phyloP scores from a whole-genome alignment of 2,329 filamentous ascomycete genomes.

The Diaporthe helianthi region DNA sequence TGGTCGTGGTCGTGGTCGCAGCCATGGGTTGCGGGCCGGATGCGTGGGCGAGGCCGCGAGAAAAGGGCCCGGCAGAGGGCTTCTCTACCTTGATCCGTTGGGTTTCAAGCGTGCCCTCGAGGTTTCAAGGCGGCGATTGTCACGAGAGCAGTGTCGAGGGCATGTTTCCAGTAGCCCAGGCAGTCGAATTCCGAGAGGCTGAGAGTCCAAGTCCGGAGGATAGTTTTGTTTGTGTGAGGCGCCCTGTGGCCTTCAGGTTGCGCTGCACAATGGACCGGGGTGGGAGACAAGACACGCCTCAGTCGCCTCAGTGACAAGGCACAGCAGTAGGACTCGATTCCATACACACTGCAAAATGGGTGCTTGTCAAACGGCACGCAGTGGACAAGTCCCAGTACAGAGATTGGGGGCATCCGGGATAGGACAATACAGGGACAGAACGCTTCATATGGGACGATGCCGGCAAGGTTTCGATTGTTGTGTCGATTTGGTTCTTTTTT shows the following conservation, averaged over 20 bases:
- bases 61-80: slow-evolving; percentile 27
- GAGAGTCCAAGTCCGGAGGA: slow-evolving; percentile 24
- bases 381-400: slow-evolving; percentile 16
- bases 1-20: slow-evolving; percentile 20
- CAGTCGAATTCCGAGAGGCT: slow-evolving; percentile 28
- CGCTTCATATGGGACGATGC: slow-evolving; percentile 21
- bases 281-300: slow-evolving; percentile 7
- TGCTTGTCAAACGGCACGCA: slow-evolving; percentile 16
- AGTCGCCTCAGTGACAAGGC: slow-evolving; percentile 27
- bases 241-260: slow-evolving; percentile 25
- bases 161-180: slow-evolving; percentile 29
- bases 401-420: slow-evolving; percentile 13
- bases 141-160: slow-evolving; percentile 24
- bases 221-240: slow-evolving; percentile 23
- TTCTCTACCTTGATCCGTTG: slow-evolving; percentile 13
- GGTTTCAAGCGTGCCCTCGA: slow-evolving; percentile 29
- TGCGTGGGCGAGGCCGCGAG: slow-evolving; percentile 22
- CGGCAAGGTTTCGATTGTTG: slow-evolving; percentile 2
- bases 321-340: slow-evolving; percentile 10
- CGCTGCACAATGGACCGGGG: slow-evolving; percentile 26
- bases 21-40: slow-evolving; percentile 19
- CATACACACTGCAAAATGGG: slow-evolving; percentile 9
- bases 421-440: slow-evolving; percentile 28
- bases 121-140: slow-evolving; percentile 31
- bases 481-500: slow-evolving; percentile 5